Percentiles rank a stretch among this genome's conserved stretches.
phyloP scores from a whole-genome alignment of 1,284 basidiomycete species.

The Acaromyces ingoldii region DNA sequence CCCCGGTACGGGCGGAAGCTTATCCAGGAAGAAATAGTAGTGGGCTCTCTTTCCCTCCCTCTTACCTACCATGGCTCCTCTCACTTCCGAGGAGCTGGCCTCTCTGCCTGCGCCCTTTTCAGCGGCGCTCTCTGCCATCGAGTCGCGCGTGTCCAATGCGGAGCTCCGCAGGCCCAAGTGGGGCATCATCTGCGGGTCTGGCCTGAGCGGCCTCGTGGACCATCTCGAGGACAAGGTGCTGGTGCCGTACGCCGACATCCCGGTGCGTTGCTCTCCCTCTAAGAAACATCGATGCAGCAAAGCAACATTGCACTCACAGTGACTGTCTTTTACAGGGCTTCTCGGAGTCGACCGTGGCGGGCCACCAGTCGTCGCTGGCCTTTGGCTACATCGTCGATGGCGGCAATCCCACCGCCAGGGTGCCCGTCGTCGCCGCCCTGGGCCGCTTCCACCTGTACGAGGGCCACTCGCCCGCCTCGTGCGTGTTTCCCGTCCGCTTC shows the following conservation, averaged over 20 bases:
- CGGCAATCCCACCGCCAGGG: constrained; percentile 14
- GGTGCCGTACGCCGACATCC: constrained; percentile 29
- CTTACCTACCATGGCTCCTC: too few relatives aligned
- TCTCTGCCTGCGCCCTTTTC: constrained; percentile 22
- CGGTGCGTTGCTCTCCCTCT: constrained; percentile 12
- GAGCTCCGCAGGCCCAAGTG: constrained; percentile 24
- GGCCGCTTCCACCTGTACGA: constrained; percentile 80
- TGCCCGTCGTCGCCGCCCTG: constrained; percentile 77
- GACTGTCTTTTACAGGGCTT: constrained; percentile 11
- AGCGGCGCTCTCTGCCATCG: constrained; percentile 24
- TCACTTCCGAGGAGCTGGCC: not conserved
- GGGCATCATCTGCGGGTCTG: constrained; percentile 42
- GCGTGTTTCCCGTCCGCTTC: constrained; percentile 68
- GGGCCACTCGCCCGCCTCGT: constrained; percentile 60
- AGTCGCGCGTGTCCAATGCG: constrained; percentile 2
- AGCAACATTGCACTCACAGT: too few relatives aligned
- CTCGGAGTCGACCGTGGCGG: constrained; percentile 57
- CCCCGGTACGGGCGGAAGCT: too few relatives aligned
- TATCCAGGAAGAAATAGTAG: too few relatives aligned
- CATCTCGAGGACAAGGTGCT: constrained; percentile 19
- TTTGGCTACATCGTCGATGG: constrained; percentile 63
- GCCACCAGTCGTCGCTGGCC: constrained; percentile 70
- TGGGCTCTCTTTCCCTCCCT: too few relatives aligned
- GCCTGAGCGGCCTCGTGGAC: constrained; percentile 25
- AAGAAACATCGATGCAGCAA: too few relatives aligned